Evolutionary conservation across 2,329 filamentous ascomycete species (phyloP).

Genomic region (Talaromyces atroroseus): DNA sequence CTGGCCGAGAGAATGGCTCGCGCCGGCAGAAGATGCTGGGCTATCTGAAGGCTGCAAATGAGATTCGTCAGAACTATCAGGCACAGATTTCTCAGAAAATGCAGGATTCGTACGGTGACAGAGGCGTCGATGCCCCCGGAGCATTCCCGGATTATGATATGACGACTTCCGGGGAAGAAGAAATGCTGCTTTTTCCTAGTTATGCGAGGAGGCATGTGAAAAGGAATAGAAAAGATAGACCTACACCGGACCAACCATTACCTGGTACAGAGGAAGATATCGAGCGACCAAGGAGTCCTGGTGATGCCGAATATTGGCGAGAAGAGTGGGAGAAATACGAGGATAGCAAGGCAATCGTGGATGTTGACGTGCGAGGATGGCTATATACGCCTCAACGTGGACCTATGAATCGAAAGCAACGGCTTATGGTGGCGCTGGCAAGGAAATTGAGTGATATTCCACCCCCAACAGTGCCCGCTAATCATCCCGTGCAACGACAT

Average conservation of each 20-base stretch:
- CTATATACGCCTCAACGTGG: slow-evolving; percentile 81
- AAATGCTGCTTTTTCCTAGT: slow-evolving; percentile 92
- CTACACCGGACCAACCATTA: slow-evolving; percentile 22
- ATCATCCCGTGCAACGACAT: slow-evolving; percentile 31
- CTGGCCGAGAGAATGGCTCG: slow-evolving; percentile 56
- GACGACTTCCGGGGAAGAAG: slow-evolving; percentile 71
- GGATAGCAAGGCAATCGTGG: slow-evolving; percentile 77
- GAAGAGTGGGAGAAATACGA: slow-evolving; percentile 74
- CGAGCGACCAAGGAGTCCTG: slow-evolving; percentile 42
- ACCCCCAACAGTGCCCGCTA: slow-evolving; percentile 13
- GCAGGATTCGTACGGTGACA: slow-evolving; percentile 37
- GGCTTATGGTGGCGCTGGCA: slow-evolving; percentile 79
- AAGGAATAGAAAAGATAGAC: slow-evolving; percentile 37
- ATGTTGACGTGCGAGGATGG: slow-evolving; percentile 95
- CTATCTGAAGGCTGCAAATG: slow-evolving; percentile 66
- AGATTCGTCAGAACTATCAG: slow-evolving; percentile 63
- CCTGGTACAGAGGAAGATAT: slow-evolving; percentile 30
- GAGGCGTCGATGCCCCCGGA: slow-evolving; percentile 57
- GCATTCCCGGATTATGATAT: slow-evolving; percentile 83
- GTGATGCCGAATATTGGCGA: slow-evolving; percentile 69
- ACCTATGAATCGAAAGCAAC: slow-evolving; percentile 79
- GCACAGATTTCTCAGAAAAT: slow-evolving; percentile 49
- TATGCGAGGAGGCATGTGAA: slow-evolving; percentile 73
- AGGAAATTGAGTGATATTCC: slow-evolving; percentile 77
- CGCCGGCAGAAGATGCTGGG: slow-evolving; percentile 72